These are phyloP conservation scores for Taiozyma sp. DNA, from an alignment of 1,139 yeast species.

Conservation along the genomic window DNA sequence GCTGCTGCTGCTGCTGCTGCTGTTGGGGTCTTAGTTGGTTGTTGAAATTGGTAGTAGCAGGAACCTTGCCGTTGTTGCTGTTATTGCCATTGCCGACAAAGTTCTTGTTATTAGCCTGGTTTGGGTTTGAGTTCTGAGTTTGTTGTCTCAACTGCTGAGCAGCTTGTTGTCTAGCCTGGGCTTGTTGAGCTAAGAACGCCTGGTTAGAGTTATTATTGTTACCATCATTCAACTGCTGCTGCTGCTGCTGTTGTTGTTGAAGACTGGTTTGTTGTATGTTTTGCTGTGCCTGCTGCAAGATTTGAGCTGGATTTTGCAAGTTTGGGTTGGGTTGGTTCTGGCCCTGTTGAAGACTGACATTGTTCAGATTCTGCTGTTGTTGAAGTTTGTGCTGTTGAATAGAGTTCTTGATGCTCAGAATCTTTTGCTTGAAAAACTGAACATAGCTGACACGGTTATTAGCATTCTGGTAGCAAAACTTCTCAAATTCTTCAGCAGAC, in stretches of 20 bases:
- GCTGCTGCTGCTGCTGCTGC: background rate
- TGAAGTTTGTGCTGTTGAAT: slow-evolving; percentile 16
- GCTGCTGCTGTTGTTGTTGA: slow-evolving; percentile 4
- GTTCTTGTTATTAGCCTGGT: slow-evolving; percentile 1
- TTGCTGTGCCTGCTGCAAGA: slow-evolving; percentile 15
- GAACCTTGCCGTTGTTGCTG: slow-evolving; percentile 5
- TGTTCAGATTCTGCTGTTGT: slow-evolving; percentile 19
- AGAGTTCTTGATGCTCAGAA: slow-evolving; percentile 19
- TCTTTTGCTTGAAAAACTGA: slow-evolving; percentile 21
- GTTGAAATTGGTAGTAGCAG: slow-evolving; percentile 2
- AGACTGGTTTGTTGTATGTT: slow-evolving; percentile 15
- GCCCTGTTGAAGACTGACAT: slow-evolving; percentile 9
- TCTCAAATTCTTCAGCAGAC: slow-evolving; percentile 25
- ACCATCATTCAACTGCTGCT: slow-evolving; percentile 8
- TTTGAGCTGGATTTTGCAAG: slow-evolving; percentile 2
- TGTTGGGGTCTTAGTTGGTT: slow-evolving; percentile 14
- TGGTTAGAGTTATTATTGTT: slow-evolving; percentile 27
- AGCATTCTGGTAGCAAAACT: slow-evolving; percentile 21
- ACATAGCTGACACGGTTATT: slow-evolving; percentile 16
- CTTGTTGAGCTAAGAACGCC: slow-evolving; percentile 44
- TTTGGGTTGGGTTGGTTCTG: slow-evolving; percentile 2
- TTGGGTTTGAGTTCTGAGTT: slow-evolving; percentile 15
- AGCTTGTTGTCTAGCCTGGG: slow-evolving; percentile 48
- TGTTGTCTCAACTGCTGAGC: slow-evolving; percentile 28
- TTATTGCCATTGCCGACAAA: slow-evolving; percentile 11